A percentile compares a stretch with the other conserved stretches of the same genome.
phyloP scores from a whole-genome alignment of 345 rosid species.

The Brassica nigra region DNA sequence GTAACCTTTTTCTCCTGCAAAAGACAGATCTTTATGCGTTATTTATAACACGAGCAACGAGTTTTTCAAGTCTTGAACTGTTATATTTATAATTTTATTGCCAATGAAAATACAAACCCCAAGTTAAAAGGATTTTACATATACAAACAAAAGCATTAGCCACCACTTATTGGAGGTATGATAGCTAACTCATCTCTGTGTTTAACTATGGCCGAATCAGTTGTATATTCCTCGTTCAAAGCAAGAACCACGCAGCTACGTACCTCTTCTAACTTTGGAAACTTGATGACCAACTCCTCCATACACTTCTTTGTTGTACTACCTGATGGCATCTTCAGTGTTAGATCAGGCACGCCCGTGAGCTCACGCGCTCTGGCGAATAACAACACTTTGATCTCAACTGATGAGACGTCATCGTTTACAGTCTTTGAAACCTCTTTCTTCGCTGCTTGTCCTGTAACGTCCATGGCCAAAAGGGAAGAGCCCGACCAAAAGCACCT shows the following conservation, averaged over 20 bases:
- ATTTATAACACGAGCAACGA: neutral
- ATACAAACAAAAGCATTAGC: conserved; percentile 41
- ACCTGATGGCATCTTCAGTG: conserved; percentile 58
- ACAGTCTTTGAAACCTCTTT: conserved; percentile 21
- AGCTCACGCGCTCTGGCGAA: conserved; percentile 89
- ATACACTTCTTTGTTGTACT: conserved; percentile 71
- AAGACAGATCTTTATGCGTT: neutral
- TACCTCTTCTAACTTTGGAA: conserved; percentile 70
- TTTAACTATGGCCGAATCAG: conserved; percentile 55
- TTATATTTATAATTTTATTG: neutral
- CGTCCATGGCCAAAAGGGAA: conserved; percentile 27
- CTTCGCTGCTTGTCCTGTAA: neutral
- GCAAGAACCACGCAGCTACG: conserved; percentile 76
- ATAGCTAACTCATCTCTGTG: conserved; percentile 88
- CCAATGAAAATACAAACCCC: conserved; percentile 1
- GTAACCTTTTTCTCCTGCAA: neutral
- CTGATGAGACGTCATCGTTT: conserved; percentile 35
- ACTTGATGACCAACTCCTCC: conserved; percentile 55
- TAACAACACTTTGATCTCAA: conserved; percentile 70
- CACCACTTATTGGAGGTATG: conserved; percentile 98
- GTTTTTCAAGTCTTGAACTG: neutral
- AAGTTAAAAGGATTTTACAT: neutral
- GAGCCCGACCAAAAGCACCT: neutral
- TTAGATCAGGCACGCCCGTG: conserved; percentile 59
- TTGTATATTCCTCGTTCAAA: conserved; percentile 72